Percentiles rank a stretch among this genome's conserved stretches.
phyloP scores from a whole-genome alignment of 1,284 basidiomycete genomes.

The Schizopora paradoxa region DNA sequence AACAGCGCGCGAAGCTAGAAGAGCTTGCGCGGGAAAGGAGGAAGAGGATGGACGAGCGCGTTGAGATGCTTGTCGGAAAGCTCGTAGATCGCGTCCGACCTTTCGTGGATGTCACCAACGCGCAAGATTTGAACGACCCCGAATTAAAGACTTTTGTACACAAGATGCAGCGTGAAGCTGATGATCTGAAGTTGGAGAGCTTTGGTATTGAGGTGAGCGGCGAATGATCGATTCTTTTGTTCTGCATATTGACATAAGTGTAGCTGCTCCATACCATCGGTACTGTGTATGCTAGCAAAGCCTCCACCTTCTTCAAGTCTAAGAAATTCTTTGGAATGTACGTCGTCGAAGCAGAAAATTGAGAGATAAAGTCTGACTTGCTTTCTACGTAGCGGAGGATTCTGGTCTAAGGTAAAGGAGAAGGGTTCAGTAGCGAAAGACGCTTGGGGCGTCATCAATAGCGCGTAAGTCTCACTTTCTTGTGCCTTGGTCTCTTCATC shows the following conservation, averaged over 20 bases:
- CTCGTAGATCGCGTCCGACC: constrained; percentile 80
- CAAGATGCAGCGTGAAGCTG: constrained; percentile 81
- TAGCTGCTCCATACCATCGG: constrained; percentile 84
- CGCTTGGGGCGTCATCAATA: constrained; percentile 89
- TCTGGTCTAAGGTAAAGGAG: constrained; percentile 93
- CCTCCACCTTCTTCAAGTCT: constrained; percentile 87
- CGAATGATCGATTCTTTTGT: background rate
- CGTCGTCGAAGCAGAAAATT: constrained; percentile 34
- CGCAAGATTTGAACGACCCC: constrained; percentile 80
- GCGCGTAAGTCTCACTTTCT: constrained; percentile 56
- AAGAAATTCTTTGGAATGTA: constrained; percentile 87
- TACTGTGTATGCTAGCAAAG: constrained; percentile 89
- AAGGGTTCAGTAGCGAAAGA: constrained; percentile 91
- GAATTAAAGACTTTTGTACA: constrained; percentile 78
- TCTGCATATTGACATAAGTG: constrained; percentile 12
- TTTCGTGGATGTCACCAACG: constrained; percentile 84
- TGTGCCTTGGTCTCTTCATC: background rate
- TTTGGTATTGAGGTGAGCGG: constrained; percentile 88
- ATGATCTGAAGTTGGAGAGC: constrained; percentile 96
- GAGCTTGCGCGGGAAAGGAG: constrained; percentile 77
- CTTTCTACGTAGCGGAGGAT: constrained; percentile 41
- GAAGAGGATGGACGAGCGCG: constrained; percentile 74
- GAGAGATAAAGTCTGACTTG: background rate
- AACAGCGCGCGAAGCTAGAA: constrained; percentile 80
- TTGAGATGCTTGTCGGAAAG: constrained; percentile 69